Evolutionary conservation across 192 early-diverging fungal genomes (phyloP), one percentile per base, ranked within the genome.

Genomic region (Coemansia sp.): DNA sequence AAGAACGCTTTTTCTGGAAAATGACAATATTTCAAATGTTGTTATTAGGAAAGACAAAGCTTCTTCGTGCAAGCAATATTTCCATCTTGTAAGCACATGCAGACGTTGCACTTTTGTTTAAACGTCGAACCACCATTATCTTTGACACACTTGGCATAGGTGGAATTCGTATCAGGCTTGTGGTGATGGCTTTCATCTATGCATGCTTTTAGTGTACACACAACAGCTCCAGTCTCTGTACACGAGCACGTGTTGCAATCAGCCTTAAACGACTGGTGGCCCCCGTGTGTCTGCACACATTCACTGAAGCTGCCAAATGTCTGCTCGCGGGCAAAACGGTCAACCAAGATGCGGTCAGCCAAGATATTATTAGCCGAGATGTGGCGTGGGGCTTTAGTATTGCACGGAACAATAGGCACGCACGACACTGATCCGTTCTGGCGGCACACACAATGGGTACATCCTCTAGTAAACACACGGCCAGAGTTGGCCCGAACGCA

Each of bases 341-440:
- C 32, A 9, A 35, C 32, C 32, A 35, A 35, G 32, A 35, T 35
- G 32, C 9, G 32, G 7, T 9, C 32, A 9, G 5, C 9, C 8
- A 7, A 35, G 32, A 35, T 35, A 35, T 35, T 35, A 35, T 35
- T 35, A 35, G 32, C 32, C 32, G 32, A 35, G 0, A 35, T 35
- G 32, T 35, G 32, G 32, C 32, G 32, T 9, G 32, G 32, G 32
- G 8, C 32, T 35, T n/a, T 45, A 10, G 39, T 13, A 1, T 29
- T 39, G 20, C 35, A 23, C 11, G 60, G 20, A n/a, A 37, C 45
- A 27, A 23, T 38, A 14, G 50, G 58, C 14, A 54, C 22, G 48
- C 72, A 74, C 11, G 37, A 32, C 1, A 75, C 57, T 2, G 55
- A 32, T 12, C 73, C 73, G 26, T 75, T 64, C 11, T 75, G 73